Conservation (phyloP, 1,139 yeast species). For the Hanseniaspora sp. region DNA sequence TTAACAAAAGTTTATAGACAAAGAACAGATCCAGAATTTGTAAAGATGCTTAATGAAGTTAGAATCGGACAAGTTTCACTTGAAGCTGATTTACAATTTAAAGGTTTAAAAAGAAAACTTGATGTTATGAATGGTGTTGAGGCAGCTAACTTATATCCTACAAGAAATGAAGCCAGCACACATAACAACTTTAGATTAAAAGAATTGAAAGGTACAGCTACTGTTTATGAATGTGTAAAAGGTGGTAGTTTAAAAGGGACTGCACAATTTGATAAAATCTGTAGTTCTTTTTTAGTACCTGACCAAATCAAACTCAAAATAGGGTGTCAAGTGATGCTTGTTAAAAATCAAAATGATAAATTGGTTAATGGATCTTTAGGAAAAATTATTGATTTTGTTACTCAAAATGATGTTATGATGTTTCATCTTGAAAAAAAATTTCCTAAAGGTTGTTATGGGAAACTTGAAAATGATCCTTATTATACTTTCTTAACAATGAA, state of each 20-base stretch:
- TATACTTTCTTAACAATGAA: too few relatives aligned
- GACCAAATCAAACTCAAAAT: constrained; percentile 49
- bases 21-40: constrained; percentile 64
- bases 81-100: constrained; percentile 37
- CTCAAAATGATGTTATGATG: constrained; percentile 21
- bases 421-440: neutral
- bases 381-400: constrained; percentile 57
- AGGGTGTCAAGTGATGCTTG: constrained; percentile 93
- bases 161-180: neutral
- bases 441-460: too few relatives aligned
- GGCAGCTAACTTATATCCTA: neutral
- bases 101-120: neutral
- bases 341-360: constrained; percentile 76
- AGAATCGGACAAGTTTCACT: constrained; percentile 58
- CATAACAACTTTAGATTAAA: neutral
- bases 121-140: neutral
- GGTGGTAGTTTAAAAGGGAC: neutral
- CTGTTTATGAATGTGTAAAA: neutral
- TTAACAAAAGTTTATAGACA: constrained; percentile 82
- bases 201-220: neutral
- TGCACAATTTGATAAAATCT: neutral
- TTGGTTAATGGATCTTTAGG: constrained; percentile 92
- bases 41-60: constrained; percentile 78
- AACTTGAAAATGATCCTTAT: neutral
- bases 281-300: constrained; percentile 30